phyloP scores from a whole-genome alignment of 2,329 filamentous ascomycete species.

The Botrytis fragariae region DNA sequence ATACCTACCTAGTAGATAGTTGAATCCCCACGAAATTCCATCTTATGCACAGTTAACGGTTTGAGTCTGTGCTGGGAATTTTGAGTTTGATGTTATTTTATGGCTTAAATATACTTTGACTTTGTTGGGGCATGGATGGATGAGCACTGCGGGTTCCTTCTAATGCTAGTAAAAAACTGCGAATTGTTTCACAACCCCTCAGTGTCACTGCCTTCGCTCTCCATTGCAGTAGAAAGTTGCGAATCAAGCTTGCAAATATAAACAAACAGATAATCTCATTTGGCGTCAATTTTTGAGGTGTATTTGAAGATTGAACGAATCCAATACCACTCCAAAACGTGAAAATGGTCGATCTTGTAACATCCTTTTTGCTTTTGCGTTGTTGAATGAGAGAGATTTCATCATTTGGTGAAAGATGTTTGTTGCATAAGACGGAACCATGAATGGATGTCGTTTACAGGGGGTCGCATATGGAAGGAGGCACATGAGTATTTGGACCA shows the following conservation, averaged over 20 bases:
- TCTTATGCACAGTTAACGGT: background rate
- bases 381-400: background rate
- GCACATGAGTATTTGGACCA: slow-evolving; percentile 22
- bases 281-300: background rate
- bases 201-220: background rate
- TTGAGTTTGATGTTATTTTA: background rate
- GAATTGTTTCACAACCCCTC: background rate
- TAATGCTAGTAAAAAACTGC: background rate
- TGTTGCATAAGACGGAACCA: background rate
- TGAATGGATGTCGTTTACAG: slow-evolving; percentile 5
- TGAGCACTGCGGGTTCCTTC: background rate
- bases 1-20: slow-evolving; percentile 8
- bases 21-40: slow-evolving; percentile 11
- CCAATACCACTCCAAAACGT: background rate
- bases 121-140: background rate
- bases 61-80: background rate
- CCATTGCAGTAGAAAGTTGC: background rate
- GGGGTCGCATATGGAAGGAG: slow-evolving; percentile 9
- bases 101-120: background rate
- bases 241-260: background rate
- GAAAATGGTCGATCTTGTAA: background rate
- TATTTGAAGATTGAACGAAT: background rate
- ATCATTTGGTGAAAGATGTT: background rate
- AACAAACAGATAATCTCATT: background rate
- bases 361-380: background rate